A percentile compares a stretch with the other conserved stretches of the same genome.
These are phyloP conservation scores for Taphrina flavorubra DNA, from an alignment of 1,139 yeast species.

Conservation along the genomic window DNA sequence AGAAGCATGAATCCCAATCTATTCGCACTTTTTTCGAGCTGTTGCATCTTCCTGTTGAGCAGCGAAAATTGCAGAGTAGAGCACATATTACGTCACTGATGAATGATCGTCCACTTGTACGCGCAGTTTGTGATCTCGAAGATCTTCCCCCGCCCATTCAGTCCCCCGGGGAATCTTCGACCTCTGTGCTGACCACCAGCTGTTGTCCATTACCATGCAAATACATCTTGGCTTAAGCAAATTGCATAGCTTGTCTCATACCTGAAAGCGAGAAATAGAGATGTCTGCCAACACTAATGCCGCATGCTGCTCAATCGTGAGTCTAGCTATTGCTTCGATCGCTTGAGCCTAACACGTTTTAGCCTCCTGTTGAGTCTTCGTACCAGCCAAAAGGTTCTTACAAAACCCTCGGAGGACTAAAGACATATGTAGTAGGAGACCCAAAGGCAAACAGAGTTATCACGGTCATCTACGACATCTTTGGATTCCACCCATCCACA, in stretches of 20 bases:
- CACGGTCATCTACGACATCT: slow-evolving; percentile 42
- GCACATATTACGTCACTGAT: slow-evolving; percentile 1
- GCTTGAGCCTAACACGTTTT: neutral
- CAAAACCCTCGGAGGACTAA: slow-evolving; percentile 37
- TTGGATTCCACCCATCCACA: slow-evolving; percentile 45
- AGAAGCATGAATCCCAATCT: neutral
- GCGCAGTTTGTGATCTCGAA: neutral
- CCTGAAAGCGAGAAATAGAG: neutral
- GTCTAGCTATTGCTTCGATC: neutral
- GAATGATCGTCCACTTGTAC: slow-evolving; percentile 3
- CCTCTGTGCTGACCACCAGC: slow-evolving; percentile 5
- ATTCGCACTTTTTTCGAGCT: neutral
- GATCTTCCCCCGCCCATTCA: neutral
- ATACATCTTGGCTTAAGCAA: too few relatives aligned
- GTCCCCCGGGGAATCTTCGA: neutral
- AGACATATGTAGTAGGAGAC: slow-evolving; percentile 39
- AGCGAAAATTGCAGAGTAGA: neutral
- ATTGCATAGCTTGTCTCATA: neutral
- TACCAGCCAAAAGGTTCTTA: slow-evolving; percentile 39
- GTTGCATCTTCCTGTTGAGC: neutral
- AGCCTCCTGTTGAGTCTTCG: slow-evolving; percentile 30
- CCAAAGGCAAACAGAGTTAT: slow-evolving; percentile 17
- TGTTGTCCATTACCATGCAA: neutral
- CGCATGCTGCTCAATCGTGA: slow-evolving; percentile 39
- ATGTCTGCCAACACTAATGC: slow-evolving; percentile 39